Evolutionary conservation across 2,329 filamentous ascomycete species (phyloP), one percentile per base, ranked within the genome.

Genomic region (Cladosporium cucumerinum): DNA sequence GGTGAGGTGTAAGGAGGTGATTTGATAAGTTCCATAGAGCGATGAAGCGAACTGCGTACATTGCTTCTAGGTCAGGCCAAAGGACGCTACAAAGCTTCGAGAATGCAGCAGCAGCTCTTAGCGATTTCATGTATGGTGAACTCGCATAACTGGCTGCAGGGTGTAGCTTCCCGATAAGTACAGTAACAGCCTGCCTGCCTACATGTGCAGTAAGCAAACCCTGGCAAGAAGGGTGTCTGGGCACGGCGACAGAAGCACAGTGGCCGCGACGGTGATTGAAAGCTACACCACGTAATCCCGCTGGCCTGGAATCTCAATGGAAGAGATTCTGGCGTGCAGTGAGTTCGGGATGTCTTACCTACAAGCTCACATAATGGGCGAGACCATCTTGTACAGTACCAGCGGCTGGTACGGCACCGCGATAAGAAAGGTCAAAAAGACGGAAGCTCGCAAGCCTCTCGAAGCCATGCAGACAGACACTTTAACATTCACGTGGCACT

Each of bases 371-470:
- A 12, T 28, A 14, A 43, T n/a, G 34, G 60, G 60, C 60, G 60
- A 62, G 60, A 62, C 43, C 59, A 36, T 14, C 46, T 61, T 52
- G 46, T 61, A 54, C 51, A 39, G 46, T 61, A 54, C 51, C 51
- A 30, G 18, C 28, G 26, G 18, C 28, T 23, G n/a, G 7, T n/a
- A 23, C 51, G 26, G 51, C 51, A 32, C 18, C 8, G 23, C 30
- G 54, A 5, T 14, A 39, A 43, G 23, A 39, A 43, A 60, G 36
- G 21, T 39, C 26, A 5, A 21, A 60, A 39, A 8, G 2, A 46
- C 39, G 39, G 39, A 21, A 57, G 21, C 30, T 30, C 30, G 28
- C 54, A 57, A 36, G 54, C 52, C 52, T 21, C 30, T 11, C 8
- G 2, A 36, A 30, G 52, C 30, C 21, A 36, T 26, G n/a, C 32